Evolutionary conservation across 192 early-diverging fungal species (phyloP).

Genomic region (Obelidium mucronatum): DNA sequence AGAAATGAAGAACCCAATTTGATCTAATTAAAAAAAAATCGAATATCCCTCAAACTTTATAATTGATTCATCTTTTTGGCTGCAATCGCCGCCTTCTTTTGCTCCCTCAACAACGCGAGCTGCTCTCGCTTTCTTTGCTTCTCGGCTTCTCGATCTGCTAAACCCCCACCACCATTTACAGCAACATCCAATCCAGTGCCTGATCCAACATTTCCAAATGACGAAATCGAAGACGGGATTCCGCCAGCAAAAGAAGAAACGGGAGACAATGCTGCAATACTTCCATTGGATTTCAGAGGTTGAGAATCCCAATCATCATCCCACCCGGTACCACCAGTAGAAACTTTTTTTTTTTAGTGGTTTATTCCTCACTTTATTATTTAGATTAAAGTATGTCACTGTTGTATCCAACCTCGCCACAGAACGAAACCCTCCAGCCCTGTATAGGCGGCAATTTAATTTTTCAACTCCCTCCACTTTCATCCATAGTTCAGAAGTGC

Average conservation of each 20-base stretch:
- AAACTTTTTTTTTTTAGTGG: too few relatives aligned
- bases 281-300: neutral
- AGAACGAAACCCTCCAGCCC: too few relatives aligned
- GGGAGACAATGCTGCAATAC: neutral
- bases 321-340: slow-evolving; percentile 30
- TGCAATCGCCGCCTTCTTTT: slow-evolving; percentile 38
- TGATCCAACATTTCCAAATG: neutral
- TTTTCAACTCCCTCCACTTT: too few relatives aligned
- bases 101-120: slow-evolving; percentile 22
- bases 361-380: too few relatives aligned
- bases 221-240: neutral
- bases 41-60: too few relatives aligned
- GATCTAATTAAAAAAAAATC: neutral
- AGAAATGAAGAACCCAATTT: neutral
- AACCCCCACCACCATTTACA: neutral
- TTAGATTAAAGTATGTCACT: too few relatives aligned
- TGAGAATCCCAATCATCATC: slow-evolving; percentile 36
- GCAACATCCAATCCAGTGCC: too few relatives aligned
- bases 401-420: too few relatives aligned
- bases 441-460: too few relatives aligned
- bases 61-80: too few relatives aligned
- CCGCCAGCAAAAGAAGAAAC: neutral
- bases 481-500: too few relatives aligned
- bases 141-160: slow-evolving; percentile 13
- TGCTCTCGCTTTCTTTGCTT: slow-evolving; percentile 32